A percentile compares a stretch with the other conserved stretches of the same genome.
Evolutionary conservation across 2,329 filamentous ascomycete species (phyloP).

Genomic region (Tolypocladium cylindrosporum): DNA sequence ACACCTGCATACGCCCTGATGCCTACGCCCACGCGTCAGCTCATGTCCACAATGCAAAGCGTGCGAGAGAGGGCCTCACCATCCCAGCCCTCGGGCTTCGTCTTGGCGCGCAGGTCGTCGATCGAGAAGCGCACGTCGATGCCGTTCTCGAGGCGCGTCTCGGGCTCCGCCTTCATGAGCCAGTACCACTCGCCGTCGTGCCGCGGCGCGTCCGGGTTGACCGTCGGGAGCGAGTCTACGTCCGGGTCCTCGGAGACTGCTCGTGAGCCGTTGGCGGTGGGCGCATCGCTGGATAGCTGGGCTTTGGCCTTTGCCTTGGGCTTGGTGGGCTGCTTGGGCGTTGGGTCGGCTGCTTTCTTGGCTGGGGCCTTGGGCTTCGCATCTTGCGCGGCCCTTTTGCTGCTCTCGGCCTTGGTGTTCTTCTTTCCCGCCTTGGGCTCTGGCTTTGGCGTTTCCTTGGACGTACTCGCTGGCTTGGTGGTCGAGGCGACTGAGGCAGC

Average conservation of each 20-base stretch:
- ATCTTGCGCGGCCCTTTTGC: background rate
- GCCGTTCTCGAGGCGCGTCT: conserved; percentile 76
- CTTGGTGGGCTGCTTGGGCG: background rate
- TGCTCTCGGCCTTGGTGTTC: background rate
- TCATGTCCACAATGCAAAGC: background rate
- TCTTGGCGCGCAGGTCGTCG: conserved; percentile 68
- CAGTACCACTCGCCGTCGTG: conserved; percentile 49
- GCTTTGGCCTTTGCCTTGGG: background rate
- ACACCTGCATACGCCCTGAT: conserved; percentile 40
- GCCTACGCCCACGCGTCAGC: conserved; percentile 17
- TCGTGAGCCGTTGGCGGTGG: background rate
- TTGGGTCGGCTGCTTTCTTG: background rate
- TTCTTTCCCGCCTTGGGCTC: background rate
- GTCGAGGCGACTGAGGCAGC: conserved; percentile 4
- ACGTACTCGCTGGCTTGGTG: background rate
- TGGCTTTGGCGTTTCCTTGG: background rate
- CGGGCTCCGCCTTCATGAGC: conserved; percentile 83
- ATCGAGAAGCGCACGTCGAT: conserved; percentile 90
- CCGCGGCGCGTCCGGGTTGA: conserved; percentile 26
- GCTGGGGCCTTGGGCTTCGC: background rate
- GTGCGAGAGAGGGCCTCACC: conserved; percentile 39
- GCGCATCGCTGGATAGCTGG: background rate
- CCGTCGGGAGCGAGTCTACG: conserved; percentile 22
- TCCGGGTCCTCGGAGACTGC: conserved; percentile 18
- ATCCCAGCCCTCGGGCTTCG: conserved; percentile 81